Base-by-base conservation (phyloP, 495 filamentous ascomycete genomes). In the Aspergillus heteromorphus region DNA sequence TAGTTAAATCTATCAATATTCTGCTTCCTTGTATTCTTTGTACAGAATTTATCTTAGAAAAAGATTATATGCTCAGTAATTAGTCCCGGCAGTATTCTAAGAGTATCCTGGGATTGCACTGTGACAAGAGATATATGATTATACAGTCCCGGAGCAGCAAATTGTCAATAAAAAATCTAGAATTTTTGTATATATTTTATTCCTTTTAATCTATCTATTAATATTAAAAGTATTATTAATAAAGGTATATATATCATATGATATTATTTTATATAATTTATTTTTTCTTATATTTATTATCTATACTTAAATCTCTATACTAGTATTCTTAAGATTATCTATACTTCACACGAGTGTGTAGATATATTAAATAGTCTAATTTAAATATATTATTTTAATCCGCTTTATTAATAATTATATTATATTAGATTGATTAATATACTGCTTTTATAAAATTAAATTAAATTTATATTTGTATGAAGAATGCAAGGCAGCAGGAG, bases 341-440 rank as follows among this genome's bases (percentile, higher is more conserved):
- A 31, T 17, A 31, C 16, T 31, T 6, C 30, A 2, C n/a, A 5
- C 10, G 10, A 40, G 13, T 40, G 4, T 40, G 11, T 6, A n/a
- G 16, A 40, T 40, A 40, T 6, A 6, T 6, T 40, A 4, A 14
- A 6, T n/a, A 40, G 6, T 40, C n/a, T 40, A 6, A 40, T 17
- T 31, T 29, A 29, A 29, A 6, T 29, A 6, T 31, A 31, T 17
- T 8, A 17, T 31, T 6, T 48, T 8, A 17, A 31, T 47, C 4
- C 21, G n/a, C 42, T 14, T 13, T 47, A 48, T 30, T 48, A 30
- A 30, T 29, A 14, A 27, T 48, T 6, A 30, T 49, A 49, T 49
- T 18, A 40, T 31, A 21, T 49, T 49, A 49, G 17, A 49, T 49
- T 49, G 31, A 30, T 49, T 10, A 40, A 30, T 7, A 30, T 49